Base-by-base conservation (phyloP, 805 yeast species). In the Candida piceae region DNA sequence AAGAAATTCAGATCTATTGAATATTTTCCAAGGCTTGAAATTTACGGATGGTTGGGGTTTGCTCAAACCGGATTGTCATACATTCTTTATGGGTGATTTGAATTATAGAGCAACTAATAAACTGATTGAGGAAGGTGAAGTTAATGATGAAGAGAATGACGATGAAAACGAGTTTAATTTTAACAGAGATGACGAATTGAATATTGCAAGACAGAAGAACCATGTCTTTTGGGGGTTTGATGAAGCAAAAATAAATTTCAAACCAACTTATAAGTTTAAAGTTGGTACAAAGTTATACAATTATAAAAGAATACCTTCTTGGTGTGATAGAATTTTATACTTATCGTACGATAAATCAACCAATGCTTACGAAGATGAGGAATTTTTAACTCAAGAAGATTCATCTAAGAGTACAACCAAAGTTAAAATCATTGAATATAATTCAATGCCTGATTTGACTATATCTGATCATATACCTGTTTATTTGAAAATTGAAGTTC, bases 381-480 rank as follows among this genome's bases (percentile, higher is more conserved):
- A 31, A 15, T 8, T 13, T 3, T 15, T 16, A 7, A 21, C 29
- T 3, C 38, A 27, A 10, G 38, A 36, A n/a, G 16, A 24, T 24
- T 4, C 9, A 16, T 12, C n/a, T 17, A 19, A 21, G 3, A 4
- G 10, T 8, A 15, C 24, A 6, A 20, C 19, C 7, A 16, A 16
- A 8, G 36, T 66, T 58, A 24, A 40, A 4, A 40, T 76, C 1
- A 45, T 58, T 11, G 52, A 55, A 4, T 87, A 87, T 57, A 49
- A 60, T 20, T 67, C 84, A 6, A 46, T 84, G 1, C 55, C 63
- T 1, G 54, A 63, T 0, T 58, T 81, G 26, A 58, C 61, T 5
- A 63, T 68, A 17, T 84, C 95, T 0, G 97, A 88, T 57, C 97
- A 88, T 58, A 74, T 74, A 32, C 95, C 96, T 0, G 96, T 88